Conservation (phyloP, 257 asterid genomes). For the Fraxinus pennsylvanica region DNA sequence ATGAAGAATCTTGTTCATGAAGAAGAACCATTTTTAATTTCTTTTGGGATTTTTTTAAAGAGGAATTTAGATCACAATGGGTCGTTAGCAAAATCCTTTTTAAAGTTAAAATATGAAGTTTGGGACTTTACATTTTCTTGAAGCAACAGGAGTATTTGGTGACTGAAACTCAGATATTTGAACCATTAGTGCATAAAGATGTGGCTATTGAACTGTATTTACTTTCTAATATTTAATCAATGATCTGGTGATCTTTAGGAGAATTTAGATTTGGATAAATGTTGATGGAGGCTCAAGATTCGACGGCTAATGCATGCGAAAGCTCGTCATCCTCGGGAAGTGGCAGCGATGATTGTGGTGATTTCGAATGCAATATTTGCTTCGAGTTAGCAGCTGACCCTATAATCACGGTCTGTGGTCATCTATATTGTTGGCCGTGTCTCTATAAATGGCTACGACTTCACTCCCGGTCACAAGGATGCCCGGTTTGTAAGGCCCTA, state of each 20-base stretch:
- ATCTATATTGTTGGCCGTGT: slow-evolving; percentile 64
- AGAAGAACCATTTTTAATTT: neutral
- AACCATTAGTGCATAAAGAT: neutral
- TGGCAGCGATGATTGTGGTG: slow-evolving; percentile 37
- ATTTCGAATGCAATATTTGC: slow-evolving; percentile 61
- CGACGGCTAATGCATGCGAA: slow-evolving; percentile 17
- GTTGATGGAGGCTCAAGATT: slow-evolving; percentile 43
- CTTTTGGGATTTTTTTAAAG: neutral
- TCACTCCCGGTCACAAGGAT: slow-evolving; percentile 48
- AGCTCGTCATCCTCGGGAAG: slow-evolving; percentile 35
- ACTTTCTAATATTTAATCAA: too few species aligned
- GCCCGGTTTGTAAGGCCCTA: slow-evolving; percentile 61
- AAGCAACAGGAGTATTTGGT: too few species aligned
- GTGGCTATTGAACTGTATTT: neutral
- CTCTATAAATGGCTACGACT: slow-evolving; percentile 50
- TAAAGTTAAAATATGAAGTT: too few species aligned
- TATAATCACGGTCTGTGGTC: slow-evolving; percentile 55
- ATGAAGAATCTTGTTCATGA: neutral
- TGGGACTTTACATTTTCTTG: neutral
- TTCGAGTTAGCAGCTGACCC: slow-evolving; percentile 58
- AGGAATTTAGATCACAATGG: neutral
- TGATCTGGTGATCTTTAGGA: neutral
- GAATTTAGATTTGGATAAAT: slow-evolving; percentile 27
- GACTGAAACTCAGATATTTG: neutral
- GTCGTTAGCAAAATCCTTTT: too few species aligned